phyloP scores from a whole-genome alignment of 345 rosid genomes.

The Bretschneidera sinensis region DNA sequence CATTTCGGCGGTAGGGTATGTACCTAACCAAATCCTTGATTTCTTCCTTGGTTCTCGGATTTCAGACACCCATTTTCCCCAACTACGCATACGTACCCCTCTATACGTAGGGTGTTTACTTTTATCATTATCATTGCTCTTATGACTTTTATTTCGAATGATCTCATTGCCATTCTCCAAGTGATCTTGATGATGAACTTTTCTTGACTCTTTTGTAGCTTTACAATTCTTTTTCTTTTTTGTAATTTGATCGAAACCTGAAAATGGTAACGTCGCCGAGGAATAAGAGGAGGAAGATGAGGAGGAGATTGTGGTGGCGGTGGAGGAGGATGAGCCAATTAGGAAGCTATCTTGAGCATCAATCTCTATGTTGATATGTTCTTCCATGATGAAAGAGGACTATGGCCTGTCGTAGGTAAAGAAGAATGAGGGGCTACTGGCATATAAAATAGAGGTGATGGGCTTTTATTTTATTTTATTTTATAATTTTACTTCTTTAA shows the following conservation, averaged over 20 bases:
- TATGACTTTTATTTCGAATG: conserved; percentile 21
- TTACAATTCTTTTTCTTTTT: conserved; percentile 10
- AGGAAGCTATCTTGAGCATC: conserved; percentile 30
- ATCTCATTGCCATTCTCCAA: conserved; percentile 8
- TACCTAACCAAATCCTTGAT: conserved; percentile 85
- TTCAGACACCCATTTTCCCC: conserved; percentile 95
- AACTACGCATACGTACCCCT: conserved; percentile 71
- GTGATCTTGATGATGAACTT: conserved; percentile 21
- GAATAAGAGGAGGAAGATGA: conserved; percentile 22
- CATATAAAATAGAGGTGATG: conserved; percentile 21
- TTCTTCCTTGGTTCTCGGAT: conserved; percentile 74
- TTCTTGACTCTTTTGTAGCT: conserved; percentile 29
- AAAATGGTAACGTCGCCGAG: conserved; percentile 22
- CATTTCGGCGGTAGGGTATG: conserved; percentile 71
- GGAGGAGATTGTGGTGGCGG: conserved; percentile 13
- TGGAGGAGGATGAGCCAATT: conserved; percentile 15
- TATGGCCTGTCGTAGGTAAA: conserved; percentile 8
- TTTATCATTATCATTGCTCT: conserved; percentile 22
- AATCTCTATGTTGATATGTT: conserved; percentile 38
- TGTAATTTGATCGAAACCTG: conserved; percentile 11
- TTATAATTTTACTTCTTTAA: too few relatives aligned
- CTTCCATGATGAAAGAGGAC: conserved; percentile 20
- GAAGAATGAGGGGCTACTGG: conserved; percentile 26
- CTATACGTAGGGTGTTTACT: conserved; percentile 51
- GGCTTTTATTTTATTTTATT: conserved; percentile 25